phyloP scores from a whole-genome alignment of 495 filamentous ascomycete genomes.

The Penicillium antarcticum region DNA sequence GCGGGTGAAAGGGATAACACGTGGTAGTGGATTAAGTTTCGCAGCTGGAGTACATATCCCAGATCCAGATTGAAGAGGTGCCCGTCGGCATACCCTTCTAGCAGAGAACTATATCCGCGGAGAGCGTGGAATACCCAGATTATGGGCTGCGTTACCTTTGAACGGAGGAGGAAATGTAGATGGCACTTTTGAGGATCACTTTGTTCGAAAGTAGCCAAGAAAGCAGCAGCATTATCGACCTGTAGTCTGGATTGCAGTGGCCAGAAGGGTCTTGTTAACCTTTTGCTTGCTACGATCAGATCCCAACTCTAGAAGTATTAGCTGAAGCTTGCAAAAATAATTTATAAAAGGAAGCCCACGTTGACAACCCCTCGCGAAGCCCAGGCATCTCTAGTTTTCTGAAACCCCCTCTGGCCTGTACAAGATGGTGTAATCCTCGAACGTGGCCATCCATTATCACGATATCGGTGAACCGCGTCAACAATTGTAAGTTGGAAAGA shows the following conservation, averaged over 20 bases:
- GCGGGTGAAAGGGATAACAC: neutral
- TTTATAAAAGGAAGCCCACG: neutral
- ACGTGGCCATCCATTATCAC: neutral
- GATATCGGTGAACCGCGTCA: neutral
- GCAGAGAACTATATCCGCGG: neutral
- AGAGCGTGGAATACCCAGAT: neutral
- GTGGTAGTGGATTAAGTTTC: neutral
- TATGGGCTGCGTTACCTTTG: neutral
- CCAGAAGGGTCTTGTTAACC: neutral
- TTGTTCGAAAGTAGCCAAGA: neutral
- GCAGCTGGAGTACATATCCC: neutral
- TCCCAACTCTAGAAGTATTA: neutral
- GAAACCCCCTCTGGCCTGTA: neutral
- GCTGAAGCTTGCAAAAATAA: neutral
- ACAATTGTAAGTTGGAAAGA: neutral
- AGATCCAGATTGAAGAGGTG: neutral
- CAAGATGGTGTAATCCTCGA: neutral
- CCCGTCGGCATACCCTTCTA: neutral
- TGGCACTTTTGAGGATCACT: neutral
- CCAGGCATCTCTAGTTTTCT: neutral
- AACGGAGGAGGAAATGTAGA: neutral
- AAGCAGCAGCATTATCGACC: neutral
- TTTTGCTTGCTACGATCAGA: neutral
- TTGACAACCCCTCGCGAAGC: neutral
- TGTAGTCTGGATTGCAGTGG: neutral